Conservation (phyloP, 495 filamentous ascomycete species). For the Hyaloscypha variabilis region DNA sequence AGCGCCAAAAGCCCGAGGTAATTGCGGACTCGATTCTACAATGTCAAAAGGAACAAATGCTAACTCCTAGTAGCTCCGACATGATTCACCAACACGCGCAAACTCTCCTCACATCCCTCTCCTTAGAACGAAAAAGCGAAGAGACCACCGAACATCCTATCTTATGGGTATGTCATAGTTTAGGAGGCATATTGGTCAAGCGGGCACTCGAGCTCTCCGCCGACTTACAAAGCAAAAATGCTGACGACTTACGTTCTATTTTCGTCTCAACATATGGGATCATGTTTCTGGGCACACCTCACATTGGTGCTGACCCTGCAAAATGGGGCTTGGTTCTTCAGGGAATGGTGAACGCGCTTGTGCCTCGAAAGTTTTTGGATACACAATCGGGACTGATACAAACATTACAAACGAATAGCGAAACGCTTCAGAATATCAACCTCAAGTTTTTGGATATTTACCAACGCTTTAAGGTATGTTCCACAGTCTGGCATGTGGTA, state of each 20-base stretch:
- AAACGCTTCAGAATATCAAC: slow-evolving; percentile 81
- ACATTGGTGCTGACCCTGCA: slow-evolving; percentile 76
- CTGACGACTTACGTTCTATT: slow-evolving; percentile 74
- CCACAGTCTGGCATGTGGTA: background rate
- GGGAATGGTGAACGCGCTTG: slow-evolving; percentile 68
- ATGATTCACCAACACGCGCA: slow-evolving; percentile 84
- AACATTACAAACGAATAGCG: slow-evolving; percentile 75
- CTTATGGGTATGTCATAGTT: slow-evolving; percentile 82
- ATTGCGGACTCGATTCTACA: background rate
- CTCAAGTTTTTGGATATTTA: slow-evolving; percentile 74
- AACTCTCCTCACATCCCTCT: slow-evolving; percentile 67
- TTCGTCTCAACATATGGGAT: slow-evolving; percentile 84
- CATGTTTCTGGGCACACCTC: slow-evolving; percentile 87
- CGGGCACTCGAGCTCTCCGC: slow-evolving; percentile 43
- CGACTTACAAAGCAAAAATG: slow-evolving; percentile 56
- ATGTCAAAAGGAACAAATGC: background rate
- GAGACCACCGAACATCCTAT: slow-evolving; percentile 67
- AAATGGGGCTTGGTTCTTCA: slow-evolving; percentile 77
- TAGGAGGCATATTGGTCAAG: slow-evolving; percentile 83
- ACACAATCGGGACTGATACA: slow-evolving; percentile 69
- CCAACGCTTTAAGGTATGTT: slow-evolving; percentile 52
- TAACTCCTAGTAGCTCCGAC: slow-evolving; percentile 53
- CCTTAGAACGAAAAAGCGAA: slow-evolving; percentile 54
- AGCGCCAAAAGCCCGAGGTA: slow-evolving; percentile 46
- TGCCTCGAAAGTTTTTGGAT: slow-evolving; percentile 73